Conservation (phyloP, 768 basidiomycete genomes). For the Leccinellum luteum region DNA sequence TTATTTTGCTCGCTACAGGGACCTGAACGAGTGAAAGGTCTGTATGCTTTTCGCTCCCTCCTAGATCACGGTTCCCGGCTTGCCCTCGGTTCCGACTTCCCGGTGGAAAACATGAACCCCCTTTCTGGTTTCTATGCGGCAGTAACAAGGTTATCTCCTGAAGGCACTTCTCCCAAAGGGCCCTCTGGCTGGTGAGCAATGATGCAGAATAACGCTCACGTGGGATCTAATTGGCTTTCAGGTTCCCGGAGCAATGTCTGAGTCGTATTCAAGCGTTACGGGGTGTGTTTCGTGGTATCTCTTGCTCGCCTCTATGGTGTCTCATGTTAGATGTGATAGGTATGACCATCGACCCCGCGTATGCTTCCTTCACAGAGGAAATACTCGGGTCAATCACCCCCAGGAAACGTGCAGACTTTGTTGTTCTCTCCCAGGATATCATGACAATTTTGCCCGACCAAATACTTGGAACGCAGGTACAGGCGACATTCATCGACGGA, state of each 20-base stretch:
- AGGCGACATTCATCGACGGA: conserved; percentile 81
- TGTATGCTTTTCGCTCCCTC: conserved; percentile 85
- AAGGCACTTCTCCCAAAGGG: conserved; percentile 80
- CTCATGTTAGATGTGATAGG: conserved; percentile 40
- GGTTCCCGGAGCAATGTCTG: conserved; percentile 82
- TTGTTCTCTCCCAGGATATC: conserved; percentile 81
- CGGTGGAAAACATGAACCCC: conserved; percentile 86
- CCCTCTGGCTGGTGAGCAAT: conserved; percentile 70
- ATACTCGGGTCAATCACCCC: conserved; percentile 70
- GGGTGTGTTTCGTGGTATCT: conserved; percentile 39
- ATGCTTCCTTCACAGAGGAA: conserved; percentile 78
- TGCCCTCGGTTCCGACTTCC: conserved; percentile 85
- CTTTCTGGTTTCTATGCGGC: conserved; percentile 87
- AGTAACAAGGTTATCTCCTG: conserved; percentile 65
- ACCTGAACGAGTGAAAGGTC: conserved; percentile 74
- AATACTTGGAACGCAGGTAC: conserved; percentile 66
- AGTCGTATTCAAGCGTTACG: conserved; percentile 73
- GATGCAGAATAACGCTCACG: background rate
- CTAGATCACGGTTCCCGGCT: conserved; percentile 64
- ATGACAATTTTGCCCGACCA: conserved; percentile 58
- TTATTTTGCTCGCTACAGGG: conserved; percentile 45
- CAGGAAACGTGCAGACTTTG: conserved; percentile 84
- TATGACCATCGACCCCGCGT: conserved; percentile 86
- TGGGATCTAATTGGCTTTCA: conserved; percentile 23
- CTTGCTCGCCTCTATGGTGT: background rate